phyloP scores from a whole-genome alignment of 2,329 filamentous ascomycete species.

The Mycosphaerelloides madeirae region DNA sequence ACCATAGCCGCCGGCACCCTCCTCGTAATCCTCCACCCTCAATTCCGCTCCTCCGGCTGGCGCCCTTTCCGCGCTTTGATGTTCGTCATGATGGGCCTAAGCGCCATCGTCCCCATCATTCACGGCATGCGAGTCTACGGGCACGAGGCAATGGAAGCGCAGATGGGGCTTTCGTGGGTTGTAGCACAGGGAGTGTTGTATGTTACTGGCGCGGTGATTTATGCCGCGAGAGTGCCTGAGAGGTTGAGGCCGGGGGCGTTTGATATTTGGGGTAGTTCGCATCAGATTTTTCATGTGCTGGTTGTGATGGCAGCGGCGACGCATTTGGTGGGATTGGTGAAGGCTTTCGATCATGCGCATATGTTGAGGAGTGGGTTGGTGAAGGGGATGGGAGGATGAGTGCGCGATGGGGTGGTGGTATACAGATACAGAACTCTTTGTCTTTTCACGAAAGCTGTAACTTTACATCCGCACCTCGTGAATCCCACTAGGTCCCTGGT shows the following conservation, averaged over 20 bases:
- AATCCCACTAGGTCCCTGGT: conserved; percentile 60
- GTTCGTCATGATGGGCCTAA: conserved; percentile 83
- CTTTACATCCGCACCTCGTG: conserved; percentile 45
- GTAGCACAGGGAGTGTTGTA: conserved; percentile 77
- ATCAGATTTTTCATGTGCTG: conserved; percentile 92
- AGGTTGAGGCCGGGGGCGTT: conserved; percentile 70
- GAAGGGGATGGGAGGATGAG: too few species aligned
- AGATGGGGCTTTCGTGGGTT: conserved; percentile 78
- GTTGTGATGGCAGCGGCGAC: conserved; percentile 76
- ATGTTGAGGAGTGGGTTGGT: conserved; percentile 15
- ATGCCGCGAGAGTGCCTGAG: conserved; percentile 82
- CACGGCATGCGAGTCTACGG: conserved; percentile 71
- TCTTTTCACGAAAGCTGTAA: background rate
- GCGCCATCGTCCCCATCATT: conserved; percentile 74
- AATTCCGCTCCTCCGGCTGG: conserved; percentile 78
- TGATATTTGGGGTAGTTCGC: conserved; percentile 88
- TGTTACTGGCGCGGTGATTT: conserved; percentile 77
- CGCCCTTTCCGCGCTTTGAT: conserved; percentile 80
- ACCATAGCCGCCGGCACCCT: conserved; percentile 72
- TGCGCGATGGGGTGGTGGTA: too few species aligned
- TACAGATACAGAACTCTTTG: too few species aligned
- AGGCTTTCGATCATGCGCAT: conserved; percentile 84
- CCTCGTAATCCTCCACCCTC: conserved; percentile 70
- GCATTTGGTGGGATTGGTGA: conserved; percentile 75
- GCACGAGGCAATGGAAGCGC: conserved; percentile 57